These are phyloP conservation scores for Euphorbia pulcherrima DNA, from an alignment of 345 rosid genomes.

Conservation along the genomic window DNA sequence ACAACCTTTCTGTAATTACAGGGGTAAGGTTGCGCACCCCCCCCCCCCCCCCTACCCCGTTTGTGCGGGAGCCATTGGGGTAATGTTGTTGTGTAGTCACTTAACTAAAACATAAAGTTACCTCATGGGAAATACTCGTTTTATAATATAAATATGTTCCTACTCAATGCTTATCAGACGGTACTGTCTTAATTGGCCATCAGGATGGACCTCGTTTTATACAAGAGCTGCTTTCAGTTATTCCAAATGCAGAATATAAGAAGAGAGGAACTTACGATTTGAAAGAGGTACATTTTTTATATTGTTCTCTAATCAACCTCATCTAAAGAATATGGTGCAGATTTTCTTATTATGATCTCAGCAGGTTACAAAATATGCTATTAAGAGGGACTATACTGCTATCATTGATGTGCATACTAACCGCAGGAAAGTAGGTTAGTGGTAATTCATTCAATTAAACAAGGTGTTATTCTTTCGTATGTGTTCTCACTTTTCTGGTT, in stretches of 20 bases:
- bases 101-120: background rate
- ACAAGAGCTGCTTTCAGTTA: conserved; percentile 66
- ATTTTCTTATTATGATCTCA: background rate
- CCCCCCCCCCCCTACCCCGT: too few species aligned
- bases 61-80: too few species aligned
- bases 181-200: conserved; percentile 8
- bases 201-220: conserved; percentile 89
- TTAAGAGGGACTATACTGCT: conserved; percentile 69
- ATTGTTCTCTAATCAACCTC: background rate
- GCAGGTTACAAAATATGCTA: conserved; percentile 89
- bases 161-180: conserved; percentile 3
- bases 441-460: conserved; percentile 6
- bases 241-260: conserved; percentile 73
- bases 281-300: conserved; percentile 56
- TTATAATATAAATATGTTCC: background rate
- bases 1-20: too few species aligned
- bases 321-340: background rate
- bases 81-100: too few species aligned
- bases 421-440: conserved; percentile 86
- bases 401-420: conserved; percentile 77
- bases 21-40: too few species aligned
- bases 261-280: conserved; percentile 90
- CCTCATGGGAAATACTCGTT: background rate
- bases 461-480: background rate
- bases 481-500: background rate